Evolutionary conservation across 1,284 basidiomycete species (phyloP), one percentile per base, ranked within the genome.

Genomic region (Fistulina hepatica): DNA sequence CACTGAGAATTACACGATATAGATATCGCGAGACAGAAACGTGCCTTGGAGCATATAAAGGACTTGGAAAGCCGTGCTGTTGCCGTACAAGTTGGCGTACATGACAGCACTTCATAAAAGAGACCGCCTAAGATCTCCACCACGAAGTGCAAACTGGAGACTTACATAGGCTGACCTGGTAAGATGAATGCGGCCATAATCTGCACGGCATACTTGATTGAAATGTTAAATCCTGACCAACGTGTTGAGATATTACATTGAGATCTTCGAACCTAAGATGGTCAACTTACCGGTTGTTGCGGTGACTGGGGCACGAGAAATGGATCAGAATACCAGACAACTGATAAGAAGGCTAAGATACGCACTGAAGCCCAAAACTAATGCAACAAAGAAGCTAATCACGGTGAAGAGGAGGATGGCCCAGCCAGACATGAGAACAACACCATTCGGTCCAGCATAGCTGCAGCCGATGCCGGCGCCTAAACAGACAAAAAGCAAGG

Each of bases 381-480:
- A 48, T 2, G 70, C 61, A 30, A 73, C 59, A 47, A 69, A 51
- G 33, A 53, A 60, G 48, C 61, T 69, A 44, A 61, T 49, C 31
- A 47, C 54, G 54, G 70, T 70, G 50, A 73, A 72, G 32, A 68
- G 49, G 19, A 74, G 51, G 36, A 73, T 55, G 46, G 67, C 67
- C 71, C 71, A 74, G 40, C 63, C 67, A 5, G 71, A 71, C 44
- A 72, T 58, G 13, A 71, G 62, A n/a, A 66, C 62, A 4, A 55
- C 50, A 3, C 63, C 63, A 26, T 56, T 54, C 13, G 56, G 50
- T 12, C 59, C 57, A 6, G 66, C 62, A 48, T 71, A 71, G 39
- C 65, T 65, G 50, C 67, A 69, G 15, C 69, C 70, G 40, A 77
- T 69, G 20, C 67, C 66, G 33, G 76, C 58, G n/a, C 44, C 67